A percentile compares a stretch with the other conserved stretches of the same genome.
Conservation (phyloP, 306 rosid species). For the Citrullus amarus region DNA sequence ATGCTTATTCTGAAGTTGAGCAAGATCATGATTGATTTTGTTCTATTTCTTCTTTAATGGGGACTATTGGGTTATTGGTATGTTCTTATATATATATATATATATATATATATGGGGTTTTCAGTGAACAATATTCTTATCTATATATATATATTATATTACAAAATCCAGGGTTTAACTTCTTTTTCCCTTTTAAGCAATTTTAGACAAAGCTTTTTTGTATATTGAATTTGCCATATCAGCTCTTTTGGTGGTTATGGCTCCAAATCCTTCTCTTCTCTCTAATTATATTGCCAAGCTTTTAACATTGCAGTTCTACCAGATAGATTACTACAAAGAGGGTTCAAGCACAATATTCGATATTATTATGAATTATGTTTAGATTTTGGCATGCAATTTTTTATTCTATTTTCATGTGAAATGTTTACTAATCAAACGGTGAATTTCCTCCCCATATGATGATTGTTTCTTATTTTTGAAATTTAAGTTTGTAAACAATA, state of each 20-base stretch:
- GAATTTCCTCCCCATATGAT: too few relatives aligned
- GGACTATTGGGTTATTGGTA: background rate
- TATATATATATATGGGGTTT: too few relatives aligned
- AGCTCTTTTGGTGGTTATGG: background rate
- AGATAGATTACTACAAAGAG: too few relatives aligned
- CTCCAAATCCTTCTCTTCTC: background rate
- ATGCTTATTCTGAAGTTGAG: constrained; percentile 79
- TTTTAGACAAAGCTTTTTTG: constrained; percentile 1
- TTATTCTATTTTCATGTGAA: too few relatives aligned
- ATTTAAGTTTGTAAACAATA: too few relatives aligned
- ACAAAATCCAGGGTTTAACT: constrained; percentile 2
- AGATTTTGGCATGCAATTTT: background rate
- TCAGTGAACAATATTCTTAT: constrained; percentile 1
- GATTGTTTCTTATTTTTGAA: too few relatives aligned
- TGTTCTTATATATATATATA: background rate
- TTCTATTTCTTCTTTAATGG: background rate
- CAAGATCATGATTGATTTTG: constrained; percentile 60
- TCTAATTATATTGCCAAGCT: background rate
- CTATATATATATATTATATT: background rate
- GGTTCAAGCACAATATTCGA: too few relatives aligned
- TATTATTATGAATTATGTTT: too few relatives aligned
- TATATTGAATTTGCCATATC: background rate
- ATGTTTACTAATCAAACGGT: too few relatives aligned
- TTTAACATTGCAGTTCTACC: background rate
- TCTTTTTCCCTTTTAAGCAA: too few relatives aligned